Percentiles rank a stretch among this genome's conserved stretches.
Evolutionary conservation across 2,329 filamentous ascomycete genomes (phyloP).

Genomic region (Aspergillus nomiae): DNA sequence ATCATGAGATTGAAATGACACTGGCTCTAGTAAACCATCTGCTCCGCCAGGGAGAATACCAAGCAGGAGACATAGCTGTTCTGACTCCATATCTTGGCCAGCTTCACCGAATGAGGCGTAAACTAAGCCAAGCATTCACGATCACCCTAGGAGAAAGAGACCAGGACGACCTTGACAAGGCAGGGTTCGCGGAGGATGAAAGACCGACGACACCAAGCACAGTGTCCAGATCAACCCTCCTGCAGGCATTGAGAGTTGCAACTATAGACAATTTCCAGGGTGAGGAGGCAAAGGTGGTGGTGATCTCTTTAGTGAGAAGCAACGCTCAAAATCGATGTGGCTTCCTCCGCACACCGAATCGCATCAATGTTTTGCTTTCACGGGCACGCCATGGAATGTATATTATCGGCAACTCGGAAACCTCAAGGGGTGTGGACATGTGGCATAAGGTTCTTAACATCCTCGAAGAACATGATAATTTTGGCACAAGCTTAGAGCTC

Average conservation of each 20-base stretch:
- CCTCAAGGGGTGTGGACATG: slow-evolving; percentile 61
- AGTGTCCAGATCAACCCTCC: slow-evolving; percentile 45
- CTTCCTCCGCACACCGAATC: slow-evolving; percentile 67
- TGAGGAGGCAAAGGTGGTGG: slow-evolving; percentile 71
- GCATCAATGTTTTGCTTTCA: slow-evolving; percentile 69
- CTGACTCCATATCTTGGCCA: slow-evolving; percentile 64
- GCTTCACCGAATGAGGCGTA: slow-evolving; percentile 48
- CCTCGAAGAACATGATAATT: slow-evolving; percentile 47
- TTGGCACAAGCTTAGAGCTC: slow-evolving; percentile 57
- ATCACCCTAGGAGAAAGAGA: slow-evolving; percentile 68
- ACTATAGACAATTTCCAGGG: slow-evolving; percentile 79
- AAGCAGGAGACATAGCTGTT: slow-evolving; percentile 65
- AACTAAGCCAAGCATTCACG: slow-evolving; percentile 52
- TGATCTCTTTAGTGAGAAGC: slow-evolving; percentile 71
- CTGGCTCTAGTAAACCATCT: slow-evolving; percentile 65
- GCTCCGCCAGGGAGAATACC: slow-evolving; percentile 64
- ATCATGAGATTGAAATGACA: slow-evolving; percentile 64
- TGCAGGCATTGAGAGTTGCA: slow-evolving; percentile 57
- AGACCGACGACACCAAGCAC: slow-evolving; percentile 16
- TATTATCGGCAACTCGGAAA: slow-evolving; percentile 67
- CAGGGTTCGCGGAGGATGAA: slow-evolving; percentile 36
- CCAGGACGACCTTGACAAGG: slow-evolving; percentile 52
- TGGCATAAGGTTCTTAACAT: slow-evolving; percentile 63
- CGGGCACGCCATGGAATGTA: slow-evolving; percentile 71
- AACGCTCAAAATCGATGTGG: slow-evolving; percentile 62